Conservation (phyloP, 805 yeast genomes). For the Candida anglica region DNA sequence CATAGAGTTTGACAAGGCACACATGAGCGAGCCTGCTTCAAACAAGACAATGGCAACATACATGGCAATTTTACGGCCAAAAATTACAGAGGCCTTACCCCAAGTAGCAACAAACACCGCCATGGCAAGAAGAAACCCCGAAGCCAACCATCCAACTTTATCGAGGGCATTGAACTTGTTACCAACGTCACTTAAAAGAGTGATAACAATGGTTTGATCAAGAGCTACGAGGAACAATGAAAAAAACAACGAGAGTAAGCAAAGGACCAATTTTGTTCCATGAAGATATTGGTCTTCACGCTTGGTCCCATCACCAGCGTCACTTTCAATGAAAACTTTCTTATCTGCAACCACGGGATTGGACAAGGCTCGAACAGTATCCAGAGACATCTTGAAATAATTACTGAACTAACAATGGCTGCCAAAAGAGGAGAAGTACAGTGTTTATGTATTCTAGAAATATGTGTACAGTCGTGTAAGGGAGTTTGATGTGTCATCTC, state of each 20-base stretch:
- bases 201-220: conserved; percentile 37
- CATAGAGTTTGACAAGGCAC: conserved; percentile 34
- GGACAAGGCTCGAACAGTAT: neutral
- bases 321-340: conserved; percentile 30
- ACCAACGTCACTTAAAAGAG: conserved; percentile 31
- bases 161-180: conserved; percentile 29
- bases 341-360: neutral
- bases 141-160: conserved; percentile 34
- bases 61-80: conserved; percentile 33
- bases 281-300: conserved; percentile 34
- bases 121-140: conserved; percentile 34
- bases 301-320: conserved; percentile 42
- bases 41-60: conserved; percentile 19
- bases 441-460: neutral
- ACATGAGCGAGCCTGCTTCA: conserved; percentile 33
- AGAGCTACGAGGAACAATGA: conserved; percentile 32
- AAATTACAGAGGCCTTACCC: conserved; percentile 33
- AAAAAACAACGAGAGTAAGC: conserved; percentile 23
- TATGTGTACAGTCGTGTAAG: neutral
- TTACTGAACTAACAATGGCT: neutral
- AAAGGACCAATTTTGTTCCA: conserved; percentile 21
- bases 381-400: neutral
- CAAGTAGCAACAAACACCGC: conserved; percentile 31
- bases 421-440: neutral
- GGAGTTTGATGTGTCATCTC: neutral